phyloP scores from a whole-genome alignment of 2,329 filamentous ascomycete species.

The Scleromitrula shiraiana region DNA sequence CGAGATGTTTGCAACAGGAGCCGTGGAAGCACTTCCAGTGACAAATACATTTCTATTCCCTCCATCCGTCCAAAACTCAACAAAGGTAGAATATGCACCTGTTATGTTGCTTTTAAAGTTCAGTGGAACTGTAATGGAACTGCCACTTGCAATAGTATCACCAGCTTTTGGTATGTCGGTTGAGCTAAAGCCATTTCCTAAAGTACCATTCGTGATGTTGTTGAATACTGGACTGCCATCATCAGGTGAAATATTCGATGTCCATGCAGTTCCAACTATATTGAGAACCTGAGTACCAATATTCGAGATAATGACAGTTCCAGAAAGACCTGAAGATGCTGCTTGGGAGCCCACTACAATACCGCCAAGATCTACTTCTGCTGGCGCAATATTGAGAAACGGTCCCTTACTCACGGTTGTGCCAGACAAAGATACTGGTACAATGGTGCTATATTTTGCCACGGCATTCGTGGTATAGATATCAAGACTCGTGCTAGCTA shows the following conservation, averaged over 20 bases:
- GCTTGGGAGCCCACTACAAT: constrained; percentile 37
- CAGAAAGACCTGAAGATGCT: constrained; percentile 24
- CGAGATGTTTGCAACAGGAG: constrained; percentile 26
- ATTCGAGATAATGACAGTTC: constrained; percentile 36
- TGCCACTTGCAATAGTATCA: constrained; percentile 18
- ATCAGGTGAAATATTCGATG: background rate
- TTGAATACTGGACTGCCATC: background rate
- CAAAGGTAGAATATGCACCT: constrained; percentile 26
- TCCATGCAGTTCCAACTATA: constrained; percentile 1
- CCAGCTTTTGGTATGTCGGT: constrained; percentile 1
- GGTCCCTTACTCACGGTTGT: constrained; percentile 29
- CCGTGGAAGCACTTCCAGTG: constrained; percentile 24
- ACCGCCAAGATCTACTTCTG: constrained; percentile 39
- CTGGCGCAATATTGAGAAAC: constrained; percentile 28
- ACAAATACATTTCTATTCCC: constrained; percentile 24
- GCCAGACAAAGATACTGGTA: constrained; percentile 30
- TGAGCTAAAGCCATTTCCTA: constrained; percentile 1
- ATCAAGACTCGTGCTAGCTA: constrained; percentile 24
- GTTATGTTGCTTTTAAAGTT: constrained; percentile 20
- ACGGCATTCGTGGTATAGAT: constrained; percentile 36
- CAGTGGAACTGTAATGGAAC: constrained; percentile 27
- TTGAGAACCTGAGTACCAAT: background rate
- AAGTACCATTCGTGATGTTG: background rate
- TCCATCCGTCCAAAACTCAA: constrained; percentile 27
- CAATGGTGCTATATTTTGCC: constrained; percentile 28